Base-by-base conservation (phyloP, 331 rosid species). In the Rosa hybrid region DNA sequence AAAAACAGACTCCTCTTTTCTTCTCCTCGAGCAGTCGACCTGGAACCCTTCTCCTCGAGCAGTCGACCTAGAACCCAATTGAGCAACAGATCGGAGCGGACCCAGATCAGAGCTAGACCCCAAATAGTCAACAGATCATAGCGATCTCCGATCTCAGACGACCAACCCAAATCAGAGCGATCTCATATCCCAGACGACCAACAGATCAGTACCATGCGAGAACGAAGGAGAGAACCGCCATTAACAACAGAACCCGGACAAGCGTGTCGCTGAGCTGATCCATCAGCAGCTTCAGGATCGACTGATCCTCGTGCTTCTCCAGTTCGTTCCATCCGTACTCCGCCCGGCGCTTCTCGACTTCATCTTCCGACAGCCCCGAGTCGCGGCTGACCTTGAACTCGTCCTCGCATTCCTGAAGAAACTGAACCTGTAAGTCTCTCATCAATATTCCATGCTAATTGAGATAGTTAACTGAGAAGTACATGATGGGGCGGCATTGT, bases 341-440 rank as follows among this genome's bases (percentile, higher is more conserved):
- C 71, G 76, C 56, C 9, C 82, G 76, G 65, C 67, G 62, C 41
- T 80, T 77, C 11, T 79, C 86, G 3, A 80, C 86, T 7, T 82
- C 84, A 8, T 76, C 80, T 12, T 77, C 20, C 2, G 83, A 60
- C 49, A 86, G 75, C 14, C 89, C 89, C 3, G 62, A 27, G 8
- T 83, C 72, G 14, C 57, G 76, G 12, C 68, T 54, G 79, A 86
- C 87, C 21, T 62, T 64, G 57, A 39, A 86, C 12, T 69, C 77
- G 62, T 53, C 83, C 64, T 83, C 83, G 86, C 83, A 83, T 86
- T 81, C 96, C 89, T 77, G 96, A 88, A 42, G 91, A 65, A 79
- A 81, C 85, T 9, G 99, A 91, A 67, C 92, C 97, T 48, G 99
- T 95, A 88, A 79, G 94, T 86, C 51, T 63, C 73, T 13, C 30